Conservation (phyloP, 2,329 filamentous ascomycete species). For the Penicillium sp. region DNA sequence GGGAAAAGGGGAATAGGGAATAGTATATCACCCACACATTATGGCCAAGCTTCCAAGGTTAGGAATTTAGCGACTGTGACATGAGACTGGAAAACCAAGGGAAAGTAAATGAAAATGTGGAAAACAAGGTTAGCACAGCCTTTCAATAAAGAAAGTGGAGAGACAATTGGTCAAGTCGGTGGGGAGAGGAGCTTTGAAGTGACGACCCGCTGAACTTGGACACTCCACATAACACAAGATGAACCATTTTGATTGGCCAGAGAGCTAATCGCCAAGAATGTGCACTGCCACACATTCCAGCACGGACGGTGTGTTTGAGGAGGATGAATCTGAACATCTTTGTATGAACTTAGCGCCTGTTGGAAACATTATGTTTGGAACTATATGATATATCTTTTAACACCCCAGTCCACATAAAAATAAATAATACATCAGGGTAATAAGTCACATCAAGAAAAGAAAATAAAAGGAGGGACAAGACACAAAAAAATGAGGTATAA, state of each 20-base stretch:
- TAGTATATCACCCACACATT: conserved; percentile 18
- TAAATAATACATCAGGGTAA: conserved; percentile 9
- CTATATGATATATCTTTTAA: conserved; percentile 19
- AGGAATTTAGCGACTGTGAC: no score
- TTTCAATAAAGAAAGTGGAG: not conserved
- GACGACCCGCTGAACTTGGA: not conserved
- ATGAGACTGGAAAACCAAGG: not conserved
- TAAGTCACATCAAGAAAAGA: conserved; percentile 20
- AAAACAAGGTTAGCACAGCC: conserved; percentile 8
- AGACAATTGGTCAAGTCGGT: not conserved
- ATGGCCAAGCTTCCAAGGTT: conserved; percentile 12
- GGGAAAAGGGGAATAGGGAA: not conserved
- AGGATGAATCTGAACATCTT: not conserved
- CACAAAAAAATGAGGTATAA: conserved; percentile 5
- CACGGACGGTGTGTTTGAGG: conserved; percentile 1
- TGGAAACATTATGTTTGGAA: conserved; percentile 6
- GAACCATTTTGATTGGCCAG: not conserved
- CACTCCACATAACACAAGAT: not conserved
- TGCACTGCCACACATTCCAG: conserved; percentile 17
- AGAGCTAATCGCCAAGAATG: conserved; percentile 2
- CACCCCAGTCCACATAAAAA: conserved; percentile 15
- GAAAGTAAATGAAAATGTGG: conserved; percentile 1
- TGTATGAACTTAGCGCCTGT: no score
- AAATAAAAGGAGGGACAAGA: conserved; percentile 4
- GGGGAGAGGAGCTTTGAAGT: not conserved